These are phyloP conservation scores for Trametes sp. DNA, from an alignment of 1,284 basidiomycete species.

Conservation along the genomic window DNA sequence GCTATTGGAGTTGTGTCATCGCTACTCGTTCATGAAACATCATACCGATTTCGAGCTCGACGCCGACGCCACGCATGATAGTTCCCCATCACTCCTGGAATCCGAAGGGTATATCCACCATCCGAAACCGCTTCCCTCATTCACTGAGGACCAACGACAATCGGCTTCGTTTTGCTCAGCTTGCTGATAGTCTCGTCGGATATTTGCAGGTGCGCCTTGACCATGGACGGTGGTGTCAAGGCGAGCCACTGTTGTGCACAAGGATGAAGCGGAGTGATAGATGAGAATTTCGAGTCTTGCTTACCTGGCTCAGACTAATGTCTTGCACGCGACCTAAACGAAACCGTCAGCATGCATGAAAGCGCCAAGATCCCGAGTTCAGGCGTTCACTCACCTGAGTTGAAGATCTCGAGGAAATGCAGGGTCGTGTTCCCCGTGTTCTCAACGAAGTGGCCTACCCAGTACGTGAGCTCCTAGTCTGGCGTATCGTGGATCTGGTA, in stretches of 20 bases:
- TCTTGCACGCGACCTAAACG: slow-evolving; percentile 62
- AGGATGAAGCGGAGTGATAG: too few relatives aligned
- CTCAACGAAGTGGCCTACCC: slow-evolving; percentile 71
- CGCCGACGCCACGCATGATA: too few relatives aligned
- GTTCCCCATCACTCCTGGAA: not conserved
- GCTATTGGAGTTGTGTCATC: too few relatives aligned
- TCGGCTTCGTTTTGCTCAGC: slow-evolving; percentile 61
- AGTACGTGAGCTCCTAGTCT: not conserved
- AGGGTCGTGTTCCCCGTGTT: slow-evolving; percentile 72
- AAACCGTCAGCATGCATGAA: not conserved
- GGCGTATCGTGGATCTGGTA: not conserved
- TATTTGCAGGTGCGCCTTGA: slow-evolving; percentile 66
- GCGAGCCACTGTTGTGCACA: slow-evolving; percentile 73
- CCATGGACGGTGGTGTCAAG: slow-evolving; percentile 67
- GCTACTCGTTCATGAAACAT: too few relatives aligned
- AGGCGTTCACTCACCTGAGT: slow-evolving; percentile 49
- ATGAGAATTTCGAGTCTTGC: too few relatives aligned
- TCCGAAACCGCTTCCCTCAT: not conserved
- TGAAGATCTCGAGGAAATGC: slow-evolving; percentile 71
- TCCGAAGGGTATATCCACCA: not conserved
- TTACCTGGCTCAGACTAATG: slow-evolving; percentile 66
- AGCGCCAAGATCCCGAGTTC: not conserved
- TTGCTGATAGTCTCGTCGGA: slow-evolving; percentile 57
- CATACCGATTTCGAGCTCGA: too few relatives aligned
- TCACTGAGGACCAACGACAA: slow-evolving; percentile 47